phyloP scores from a whole-genome alignment of 2,329 filamentous ascomycete species.

The Botryosphaeria dothidea region DNA sequence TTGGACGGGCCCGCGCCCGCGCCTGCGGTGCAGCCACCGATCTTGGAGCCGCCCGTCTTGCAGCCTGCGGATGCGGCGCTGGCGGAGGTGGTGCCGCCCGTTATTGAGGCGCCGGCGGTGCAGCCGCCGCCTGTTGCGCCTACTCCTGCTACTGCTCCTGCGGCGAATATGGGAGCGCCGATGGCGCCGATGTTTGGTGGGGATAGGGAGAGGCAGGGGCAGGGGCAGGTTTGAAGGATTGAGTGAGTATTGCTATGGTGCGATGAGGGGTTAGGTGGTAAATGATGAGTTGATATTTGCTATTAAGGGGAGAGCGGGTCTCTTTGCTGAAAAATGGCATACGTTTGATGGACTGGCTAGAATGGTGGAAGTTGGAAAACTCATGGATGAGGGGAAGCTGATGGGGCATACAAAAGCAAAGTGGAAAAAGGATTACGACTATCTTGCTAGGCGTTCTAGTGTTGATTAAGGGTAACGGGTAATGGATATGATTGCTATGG shows the following conservation, averaged over 20 bases:
- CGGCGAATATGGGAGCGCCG: slow-evolving; percentile 2
- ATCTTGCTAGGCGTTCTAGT: background rate
- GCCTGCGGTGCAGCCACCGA: background rate
- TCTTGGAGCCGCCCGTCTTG: background rate
- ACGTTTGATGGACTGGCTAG: background rate
- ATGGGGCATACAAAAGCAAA: background rate
- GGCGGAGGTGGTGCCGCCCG: background rate
- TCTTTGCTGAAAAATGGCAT: background rate
- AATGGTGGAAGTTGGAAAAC: background rate
- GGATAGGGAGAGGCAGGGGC: background rate
- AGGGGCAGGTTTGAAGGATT: background rate
- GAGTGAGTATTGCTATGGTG: background rate
- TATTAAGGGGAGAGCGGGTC: background rate
- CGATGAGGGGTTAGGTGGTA: background rate
- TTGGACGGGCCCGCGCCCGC: background rate
- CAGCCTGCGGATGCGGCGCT: background rate
- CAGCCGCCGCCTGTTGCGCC: background rate
- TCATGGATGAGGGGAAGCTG: background rate
- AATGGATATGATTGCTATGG: slow-evolving; percentile 1
- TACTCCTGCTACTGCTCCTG: background rate
- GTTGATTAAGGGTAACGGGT: background rate
- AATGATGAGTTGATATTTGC: background rate
- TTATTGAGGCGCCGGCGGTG: background rate
- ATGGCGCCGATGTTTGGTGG: slow-evolving; percentile 13
- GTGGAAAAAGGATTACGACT: background rate